Evolutionary conservation across 2,329 filamentous ascomycete species (phyloP).

Genomic region (Trichoderma lentiforme): DNA sequence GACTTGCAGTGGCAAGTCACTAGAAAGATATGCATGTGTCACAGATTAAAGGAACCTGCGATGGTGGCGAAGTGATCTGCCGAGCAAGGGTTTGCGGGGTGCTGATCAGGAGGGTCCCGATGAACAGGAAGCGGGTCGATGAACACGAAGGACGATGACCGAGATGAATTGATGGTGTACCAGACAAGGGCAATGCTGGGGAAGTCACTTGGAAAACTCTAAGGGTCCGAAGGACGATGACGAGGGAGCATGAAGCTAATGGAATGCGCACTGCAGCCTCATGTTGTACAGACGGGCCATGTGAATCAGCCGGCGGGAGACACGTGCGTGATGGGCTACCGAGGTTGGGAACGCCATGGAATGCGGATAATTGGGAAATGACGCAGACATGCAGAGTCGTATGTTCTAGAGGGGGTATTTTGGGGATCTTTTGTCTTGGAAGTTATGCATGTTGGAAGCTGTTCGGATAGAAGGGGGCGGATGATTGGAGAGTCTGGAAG

Average conservation of each 20-base stretch:
- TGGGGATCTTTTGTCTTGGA: background rate
- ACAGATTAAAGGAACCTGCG: background rate
- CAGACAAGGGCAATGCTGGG: background rate
- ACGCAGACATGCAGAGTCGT: background rate
- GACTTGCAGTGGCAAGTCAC: background rate
- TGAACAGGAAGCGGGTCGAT: background rate
- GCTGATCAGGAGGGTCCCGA: background rate
- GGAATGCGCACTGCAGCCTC: background rate
- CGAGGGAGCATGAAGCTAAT: background rate
- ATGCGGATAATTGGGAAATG: background rate
- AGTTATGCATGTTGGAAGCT: background rate
- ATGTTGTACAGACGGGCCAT: background rate
- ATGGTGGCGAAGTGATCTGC: background rate
- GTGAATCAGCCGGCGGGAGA: background rate
- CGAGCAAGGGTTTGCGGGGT: constrained; percentile 4
- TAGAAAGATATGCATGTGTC: background rate
- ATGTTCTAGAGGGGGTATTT: background rate
- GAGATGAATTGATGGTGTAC: background rate
- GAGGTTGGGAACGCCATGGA: background rate
- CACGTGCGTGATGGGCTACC: background rate
- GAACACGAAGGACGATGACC: background rate
- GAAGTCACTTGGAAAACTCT: background rate
- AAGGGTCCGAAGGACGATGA: background rate
- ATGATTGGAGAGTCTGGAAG: background rate
- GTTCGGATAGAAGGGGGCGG: background rate